These are phyloP conservation scores for Kernera saxatilis DNA, from an alignment of 345 rosid genomes.

Conservation along the genomic window DNA sequence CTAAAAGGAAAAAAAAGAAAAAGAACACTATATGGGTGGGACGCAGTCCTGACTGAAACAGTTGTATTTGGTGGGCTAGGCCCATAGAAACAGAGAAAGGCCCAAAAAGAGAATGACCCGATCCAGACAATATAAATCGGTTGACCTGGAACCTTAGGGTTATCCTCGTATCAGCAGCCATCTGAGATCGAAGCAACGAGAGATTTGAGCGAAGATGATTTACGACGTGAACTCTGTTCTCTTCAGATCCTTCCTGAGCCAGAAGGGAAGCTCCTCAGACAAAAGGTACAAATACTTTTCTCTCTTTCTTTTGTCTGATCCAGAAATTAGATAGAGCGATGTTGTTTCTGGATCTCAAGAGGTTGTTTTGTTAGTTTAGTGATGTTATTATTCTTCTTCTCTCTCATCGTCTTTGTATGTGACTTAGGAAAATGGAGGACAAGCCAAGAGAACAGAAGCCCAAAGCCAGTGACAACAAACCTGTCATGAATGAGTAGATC, in stretches of 20 bases:
- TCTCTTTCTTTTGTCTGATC: neutral
- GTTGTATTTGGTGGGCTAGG: too few relatives aligned
- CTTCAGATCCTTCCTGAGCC: slow-evolving; percentile 94
- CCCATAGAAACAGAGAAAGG: neutral
- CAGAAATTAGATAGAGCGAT: neutral
- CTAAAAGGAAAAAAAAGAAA: too few relatives aligned
- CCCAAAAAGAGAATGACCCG: neutral
- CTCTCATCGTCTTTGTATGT: neutral
- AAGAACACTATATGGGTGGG: too few relatives aligned
- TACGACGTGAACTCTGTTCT: slow-evolving; percentile 94
- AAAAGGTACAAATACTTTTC: slow-evolving; percentile 49
- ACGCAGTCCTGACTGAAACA: too few relatives aligned
- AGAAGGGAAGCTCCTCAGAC: slow-evolving; percentile 87
- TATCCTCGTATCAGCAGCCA: neutral
- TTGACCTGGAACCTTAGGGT: neutral
- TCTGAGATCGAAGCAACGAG: neutral
- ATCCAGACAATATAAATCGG: slow-evolving; percentile 10
- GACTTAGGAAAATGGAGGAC: slow-evolving; percentile 79
- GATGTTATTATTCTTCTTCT: neutral
- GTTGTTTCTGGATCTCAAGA: neutral
- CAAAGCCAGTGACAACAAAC: slow-evolving; percentile 94
- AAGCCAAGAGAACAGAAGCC: slow-evolving; percentile 90
- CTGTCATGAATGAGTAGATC: slow-evolving; percentile 56
- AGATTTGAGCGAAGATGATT: slow-evolving; percentile 47
- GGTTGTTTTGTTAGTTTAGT: neutral